phyloP scores from a whole-genome alignment of 2,329 filamentous ascomycete genomes.

The Claviceps paspali region DNA sequence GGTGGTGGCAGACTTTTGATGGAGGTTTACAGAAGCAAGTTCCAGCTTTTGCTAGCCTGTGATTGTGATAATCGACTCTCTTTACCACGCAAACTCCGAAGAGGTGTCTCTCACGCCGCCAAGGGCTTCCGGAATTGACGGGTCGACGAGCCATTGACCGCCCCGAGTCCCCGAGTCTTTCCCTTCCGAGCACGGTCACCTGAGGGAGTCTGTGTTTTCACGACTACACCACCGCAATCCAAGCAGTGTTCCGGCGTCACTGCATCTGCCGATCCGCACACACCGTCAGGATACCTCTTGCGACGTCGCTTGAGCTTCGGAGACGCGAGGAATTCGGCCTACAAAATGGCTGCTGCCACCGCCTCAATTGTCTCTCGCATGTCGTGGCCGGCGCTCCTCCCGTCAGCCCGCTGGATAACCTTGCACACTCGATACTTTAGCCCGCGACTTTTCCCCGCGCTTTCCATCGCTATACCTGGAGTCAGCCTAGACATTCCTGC shows the following conservation, averaged over 20 bases:
- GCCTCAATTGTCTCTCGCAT: conserved; percentile 41
- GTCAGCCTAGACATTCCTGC: conserved; percentile 40
- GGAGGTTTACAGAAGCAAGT: no score
- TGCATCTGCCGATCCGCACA: no score
- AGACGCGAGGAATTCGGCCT: no score
- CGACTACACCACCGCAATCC: neutral
- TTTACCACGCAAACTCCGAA: neutral
- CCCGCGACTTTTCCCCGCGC: conserved; percentile 33
- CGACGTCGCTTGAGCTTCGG: neutral
- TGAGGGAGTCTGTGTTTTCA: no score
- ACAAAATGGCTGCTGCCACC: conserved; percentile 7
- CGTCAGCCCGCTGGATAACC: conserved; percentile 26
- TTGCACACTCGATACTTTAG: conserved; percentile 30
- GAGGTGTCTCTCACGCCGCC: neutral
- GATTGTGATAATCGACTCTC: conserved; percentile 1
- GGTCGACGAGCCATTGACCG: neutral
- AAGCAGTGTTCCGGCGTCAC: neutral
- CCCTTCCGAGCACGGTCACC: no score
- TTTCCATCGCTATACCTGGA: conserved; percentile 43
- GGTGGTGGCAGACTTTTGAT: conserved; percentile 18
- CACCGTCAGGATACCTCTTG: neutral
- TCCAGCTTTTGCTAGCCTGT: no score
- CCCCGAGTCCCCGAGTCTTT: no score
- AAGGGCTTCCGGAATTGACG: neutral
- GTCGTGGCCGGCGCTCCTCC: conserved; percentile 24